Conservation (phyloP, 2,329 filamentous ascomycete species). For the Bretziella fagacearum region DNA sequence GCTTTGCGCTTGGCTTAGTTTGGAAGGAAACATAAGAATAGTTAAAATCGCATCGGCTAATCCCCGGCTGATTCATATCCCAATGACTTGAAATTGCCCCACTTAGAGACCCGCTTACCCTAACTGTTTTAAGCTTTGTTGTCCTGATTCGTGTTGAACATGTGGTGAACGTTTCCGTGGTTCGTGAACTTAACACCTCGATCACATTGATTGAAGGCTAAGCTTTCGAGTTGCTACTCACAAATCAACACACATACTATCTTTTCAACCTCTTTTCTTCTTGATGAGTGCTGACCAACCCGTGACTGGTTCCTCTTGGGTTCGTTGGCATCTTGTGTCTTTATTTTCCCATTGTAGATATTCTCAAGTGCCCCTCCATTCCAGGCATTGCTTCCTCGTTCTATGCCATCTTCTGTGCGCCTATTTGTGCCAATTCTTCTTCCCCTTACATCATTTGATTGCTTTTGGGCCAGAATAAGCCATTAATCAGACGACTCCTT, state of each 20-base stretch:
- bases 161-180: no score
- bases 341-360: neutral
- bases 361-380: neutral
- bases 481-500: neutral
- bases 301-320: neutral
- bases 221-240: no score
- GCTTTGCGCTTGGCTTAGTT: neutral
- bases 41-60: no score
- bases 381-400: no score
- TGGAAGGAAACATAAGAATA: neutral
- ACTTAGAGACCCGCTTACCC: conserved; percentile 2
- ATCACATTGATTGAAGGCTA: no score
- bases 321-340: neutral
- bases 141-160: conserved; percentile 5
- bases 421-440: neutral
- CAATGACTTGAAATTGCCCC: neutral
- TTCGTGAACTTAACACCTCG: no score
- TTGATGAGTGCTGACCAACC: neutral
- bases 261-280: conserved; percentile 2
- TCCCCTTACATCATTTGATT: neutral
- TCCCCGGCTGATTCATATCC: no score
- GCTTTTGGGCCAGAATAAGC: neutral
- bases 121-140: conserved; percentile 6
- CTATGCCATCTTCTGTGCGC: neutral
- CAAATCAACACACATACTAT: no score